Evolutionary conservation across 202 grass and related monocot species (phyloP).

Genomic region (Schoenoplectus tabernaemontani): DNA sequence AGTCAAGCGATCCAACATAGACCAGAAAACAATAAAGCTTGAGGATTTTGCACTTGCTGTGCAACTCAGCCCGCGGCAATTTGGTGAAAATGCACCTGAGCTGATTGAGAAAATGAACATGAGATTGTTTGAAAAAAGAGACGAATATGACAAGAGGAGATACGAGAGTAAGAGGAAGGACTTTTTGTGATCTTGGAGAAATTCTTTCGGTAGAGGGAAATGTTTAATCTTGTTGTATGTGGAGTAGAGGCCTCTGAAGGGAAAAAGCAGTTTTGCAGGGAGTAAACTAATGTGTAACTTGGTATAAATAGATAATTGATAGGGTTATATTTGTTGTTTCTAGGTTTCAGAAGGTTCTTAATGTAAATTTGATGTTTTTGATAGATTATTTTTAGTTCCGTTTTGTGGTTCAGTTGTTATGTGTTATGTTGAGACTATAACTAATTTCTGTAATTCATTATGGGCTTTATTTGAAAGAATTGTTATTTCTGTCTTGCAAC

Average conservation of each 20-base stretch:
- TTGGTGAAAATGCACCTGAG: slow-evolving; percentile 58
- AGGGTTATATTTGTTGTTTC: slow-evolving; percentile 24
- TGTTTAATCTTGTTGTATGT: slow-evolving; percentile 25
- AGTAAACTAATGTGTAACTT: slow-evolving; percentile 36
- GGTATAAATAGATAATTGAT: slow-evolving; percentile 34
- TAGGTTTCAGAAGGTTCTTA: slow-evolving; percentile 26
- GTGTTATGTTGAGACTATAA: slow-evolving; percentile 25
- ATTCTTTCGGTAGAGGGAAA: neutral
- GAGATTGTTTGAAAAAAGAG: slow-evolving; percentile 1
- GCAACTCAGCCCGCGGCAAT: slow-evolving; percentile 52
- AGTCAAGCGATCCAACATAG: slow-evolving; percentile 8
- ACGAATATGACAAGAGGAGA: slow-evolving; percentile 21
- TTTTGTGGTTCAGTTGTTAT: slow-evolving; percentile 13
- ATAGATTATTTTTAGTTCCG: slow-evolving; percentile 23
- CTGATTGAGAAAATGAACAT: slow-evolving; percentile 61
- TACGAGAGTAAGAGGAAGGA: slow-evolving; percentile 11
- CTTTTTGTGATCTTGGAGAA: slow-evolving; percentile 13
- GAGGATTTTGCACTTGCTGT: slow-evolving; percentile 68
- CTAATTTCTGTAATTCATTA: slow-evolving; percentile 33
- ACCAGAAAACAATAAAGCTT: slow-evolving; percentile 32
- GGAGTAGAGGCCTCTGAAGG: slow-evolving; percentile 22
- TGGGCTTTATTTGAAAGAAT: slow-evolving; percentile 30
- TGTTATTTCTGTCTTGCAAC: slow-evolving; percentile 16
- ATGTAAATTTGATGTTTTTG: slow-evolving; percentile 29
- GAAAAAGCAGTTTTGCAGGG: slow-evolving; percentile 32